Conservation (phyloP, 2,329 filamentous ascomycete species). For the Neonectria sp. region DNA sequence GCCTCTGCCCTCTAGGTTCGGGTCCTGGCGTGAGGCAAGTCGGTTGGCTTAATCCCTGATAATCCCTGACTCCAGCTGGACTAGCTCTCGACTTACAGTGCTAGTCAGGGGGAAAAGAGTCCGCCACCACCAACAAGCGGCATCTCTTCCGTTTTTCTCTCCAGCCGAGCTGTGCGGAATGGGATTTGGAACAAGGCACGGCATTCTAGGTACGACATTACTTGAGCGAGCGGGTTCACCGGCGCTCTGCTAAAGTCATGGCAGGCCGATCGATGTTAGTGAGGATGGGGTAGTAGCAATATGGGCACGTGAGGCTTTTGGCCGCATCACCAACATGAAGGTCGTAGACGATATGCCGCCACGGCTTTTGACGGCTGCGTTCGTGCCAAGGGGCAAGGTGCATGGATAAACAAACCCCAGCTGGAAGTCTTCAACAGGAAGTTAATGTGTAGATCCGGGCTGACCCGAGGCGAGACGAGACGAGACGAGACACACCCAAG, state of each 20-base stretch:
- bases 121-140: not conserved
- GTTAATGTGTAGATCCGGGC: not conserved
- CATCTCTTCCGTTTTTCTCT: not conserved
- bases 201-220: not conserved
- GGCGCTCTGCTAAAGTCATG: not conserved
- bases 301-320: not conserved
- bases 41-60: not conserved
- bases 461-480: not conserved
- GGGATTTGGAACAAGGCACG: not conserved
- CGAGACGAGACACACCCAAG: not conserved
- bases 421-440: not conserved
- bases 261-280: not conserved
- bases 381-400: not conserved
- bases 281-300: not conserved
- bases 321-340: not conserved
- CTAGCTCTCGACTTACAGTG: not conserved
- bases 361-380: not conserved
- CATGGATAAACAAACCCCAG: not conserved
- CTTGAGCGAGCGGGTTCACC: not conserved
- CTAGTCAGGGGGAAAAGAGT: not conserved
- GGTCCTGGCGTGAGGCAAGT: not conserved
- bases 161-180: not conserved
- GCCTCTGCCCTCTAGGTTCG: not conserved
- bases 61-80: slow-evolving; percentile 1
- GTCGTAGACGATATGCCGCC: too few relatives aligned